These are phyloP conservation scores for Penicillium subrubescens DNA, from an alignment of 495 filamentous ascomycete genomes.

Conservation along the genomic window DNA sequence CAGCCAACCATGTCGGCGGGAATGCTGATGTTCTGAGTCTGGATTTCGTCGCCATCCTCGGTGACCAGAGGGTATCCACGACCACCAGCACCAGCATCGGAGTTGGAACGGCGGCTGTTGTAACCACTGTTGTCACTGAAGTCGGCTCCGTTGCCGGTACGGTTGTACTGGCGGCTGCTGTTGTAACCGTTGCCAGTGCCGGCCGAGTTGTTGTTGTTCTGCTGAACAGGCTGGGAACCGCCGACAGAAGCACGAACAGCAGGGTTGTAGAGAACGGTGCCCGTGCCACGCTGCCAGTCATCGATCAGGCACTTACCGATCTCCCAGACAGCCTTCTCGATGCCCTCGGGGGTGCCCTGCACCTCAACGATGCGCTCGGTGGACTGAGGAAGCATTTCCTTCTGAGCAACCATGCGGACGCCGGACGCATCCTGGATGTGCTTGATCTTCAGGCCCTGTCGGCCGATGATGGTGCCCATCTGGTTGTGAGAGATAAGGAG, in stretches of 20 bases:
- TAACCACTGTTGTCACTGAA: slow-evolving; percentile 83
- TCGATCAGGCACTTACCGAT: slow-evolving; percentile 98
- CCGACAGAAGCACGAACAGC: slow-evolving; percentile 78
- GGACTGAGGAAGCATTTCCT: slow-evolving; percentile 98
- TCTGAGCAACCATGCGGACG: slow-evolving; percentile 98
- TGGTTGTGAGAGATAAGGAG: slow-evolving; percentile 99
- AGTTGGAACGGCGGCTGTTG: slow-evolving; percentile 74
- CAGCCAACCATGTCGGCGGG: slow-evolving; percentile 99
- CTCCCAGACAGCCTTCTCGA: slow-evolving; percentile 95
- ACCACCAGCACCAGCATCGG: slow-evolving; percentile 61
- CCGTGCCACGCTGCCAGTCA: slow-evolving; percentile 94
- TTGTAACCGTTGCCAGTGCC: slow-evolving; percentile 54
- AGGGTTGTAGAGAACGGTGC: slow-evolving; percentile 96
- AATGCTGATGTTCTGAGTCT: slow-evolving; percentile 99
- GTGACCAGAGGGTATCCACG: slow-evolving; percentile 79
- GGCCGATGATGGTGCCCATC: slow-evolving; percentile 98
- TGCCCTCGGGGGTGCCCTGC: slow-evolving; percentile 87
- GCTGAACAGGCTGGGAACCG: slow-evolving; percentile 40
- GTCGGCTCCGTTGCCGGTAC: slow-evolving; percentile 95
- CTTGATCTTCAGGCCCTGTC: slow-evolving; percentile 97
- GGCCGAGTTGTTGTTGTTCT: slow-evolving; percentile 29
- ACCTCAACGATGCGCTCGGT: slow-evolving; percentile 99
- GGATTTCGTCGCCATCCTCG: slow-evolving; percentile 95
- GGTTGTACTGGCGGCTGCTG: slow-evolving; percentile 74
- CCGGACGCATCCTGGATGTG: slow-evolving; percentile 97